Evolutionary conservation across 2,329 filamentous ascomycete genomes (phyloP).

Genomic region (Hypoxylon sp.): DNA sequence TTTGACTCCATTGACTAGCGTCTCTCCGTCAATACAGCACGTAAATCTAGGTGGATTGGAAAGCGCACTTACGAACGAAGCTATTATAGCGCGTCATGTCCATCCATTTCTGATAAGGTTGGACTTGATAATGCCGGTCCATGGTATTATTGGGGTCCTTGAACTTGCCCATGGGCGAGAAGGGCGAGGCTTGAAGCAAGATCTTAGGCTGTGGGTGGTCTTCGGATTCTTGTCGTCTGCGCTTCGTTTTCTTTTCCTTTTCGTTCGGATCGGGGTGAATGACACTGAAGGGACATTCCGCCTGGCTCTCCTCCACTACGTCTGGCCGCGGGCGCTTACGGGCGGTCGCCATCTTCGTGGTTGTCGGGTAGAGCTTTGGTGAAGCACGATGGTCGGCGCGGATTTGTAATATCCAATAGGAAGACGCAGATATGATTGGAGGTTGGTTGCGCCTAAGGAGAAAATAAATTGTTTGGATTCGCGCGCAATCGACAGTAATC

Average conservation of each 20-base stretch:
- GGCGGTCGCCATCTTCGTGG: constrained; percentile 56
- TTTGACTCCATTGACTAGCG: constrained; percentile 69
- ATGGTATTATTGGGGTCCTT: constrained; percentile 66
- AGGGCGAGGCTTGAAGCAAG: constrained; percentile 68
- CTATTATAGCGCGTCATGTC: constrained; percentile 74
- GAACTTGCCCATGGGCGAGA: constrained; percentile 69
- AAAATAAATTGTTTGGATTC: constrained; percentile 19
- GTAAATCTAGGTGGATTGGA: background rate
- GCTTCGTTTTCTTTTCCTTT: constrained; percentile 65
- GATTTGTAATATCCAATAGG: constrained; percentile 16
- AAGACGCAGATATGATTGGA: background rate
- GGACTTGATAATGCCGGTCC: constrained; percentile 69
- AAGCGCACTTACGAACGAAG: constrained; percentile 68
- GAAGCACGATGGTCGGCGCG: constrained; percentile 15
- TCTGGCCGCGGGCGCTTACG: constrained; percentile 68
- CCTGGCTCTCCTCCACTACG: constrained; percentile 63
- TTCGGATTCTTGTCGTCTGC: constrained; percentile 62
- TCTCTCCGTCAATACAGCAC: constrained; percentile 30
- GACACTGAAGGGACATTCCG: constrained; percentile 70
- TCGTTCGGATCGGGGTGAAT: constrained; percentile 63
- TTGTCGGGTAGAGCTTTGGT: background rate
- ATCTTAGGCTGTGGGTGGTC: constrained; percentile 60
- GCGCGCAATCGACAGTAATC: constrained; percentile 23
- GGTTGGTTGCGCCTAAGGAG: constrained; percentile 24
- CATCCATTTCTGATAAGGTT: constrained; percentile 68